Base-by-base conservation (phyloP, 768 basidiomycete genomes). In the Kwoniella sp. region DNA sequence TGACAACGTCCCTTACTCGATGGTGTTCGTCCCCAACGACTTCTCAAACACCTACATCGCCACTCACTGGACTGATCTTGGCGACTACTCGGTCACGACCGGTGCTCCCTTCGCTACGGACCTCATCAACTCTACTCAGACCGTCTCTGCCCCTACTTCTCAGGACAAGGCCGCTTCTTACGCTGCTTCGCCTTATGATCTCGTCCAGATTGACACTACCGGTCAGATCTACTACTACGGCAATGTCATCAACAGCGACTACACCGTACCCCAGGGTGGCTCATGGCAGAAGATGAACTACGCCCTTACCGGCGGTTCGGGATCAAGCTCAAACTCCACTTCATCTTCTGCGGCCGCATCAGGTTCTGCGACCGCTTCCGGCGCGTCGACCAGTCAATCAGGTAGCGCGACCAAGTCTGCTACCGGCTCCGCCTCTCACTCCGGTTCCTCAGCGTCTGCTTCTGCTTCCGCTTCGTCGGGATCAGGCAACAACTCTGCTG, bases 11-110 rank as follows among this genome's bases (percentile, higher is more conserved):
- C 56, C 85, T 71, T 57, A 48, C 61, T 86, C 89, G 77, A 88
- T 91, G 73, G 88, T 88, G 1, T 92, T 86, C 80, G 83, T 91
- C 63, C 90, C 90, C 21, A 83, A 87, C 74, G 88, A 91, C 74
- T 85, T 86, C 66, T 87, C 85, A 19, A 82, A 83, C 24, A 87
- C 87, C n/a, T 91, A 88, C 70, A 84, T 91, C 52, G 81, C 90
- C 77, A 87, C 75, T 22, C 79, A 80, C 68, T 80, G 77, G 77
- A 80, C 79, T 37, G 71, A 76, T 61, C 76, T 74, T 10, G 68
- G 67, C 15, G 60, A 68, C 56, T 78, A 72, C 58, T 33, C 67
- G 13, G 50, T 56, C 17, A 76, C 72, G 40, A 47, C 58, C 54
- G 71, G 53, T 55, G 76, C 72, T 1, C 80, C 80, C 3, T 72